Percentiles rank a stretch among this genome's conserved stretches.
Conservation (phyloP, 2,329 filamentous ascomycete species). For the Aspergillus sp. region DNA sequence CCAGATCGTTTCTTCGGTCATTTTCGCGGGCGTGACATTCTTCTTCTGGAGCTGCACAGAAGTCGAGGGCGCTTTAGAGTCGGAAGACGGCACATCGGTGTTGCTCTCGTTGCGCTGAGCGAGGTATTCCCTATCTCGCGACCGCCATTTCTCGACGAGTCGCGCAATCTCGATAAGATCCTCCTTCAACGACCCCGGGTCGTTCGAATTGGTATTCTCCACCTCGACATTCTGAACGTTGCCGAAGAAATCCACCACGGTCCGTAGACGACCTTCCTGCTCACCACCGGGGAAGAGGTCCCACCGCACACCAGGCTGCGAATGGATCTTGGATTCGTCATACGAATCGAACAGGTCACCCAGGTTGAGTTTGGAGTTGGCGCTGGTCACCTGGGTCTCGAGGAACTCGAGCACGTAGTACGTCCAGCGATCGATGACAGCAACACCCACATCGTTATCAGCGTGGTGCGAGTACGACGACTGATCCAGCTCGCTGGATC, state of each 20-base stretch:
- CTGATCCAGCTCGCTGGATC: slow-evolving; percentile 93
- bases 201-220: slow-evolving; percentile 60
- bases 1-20: slow-evolving; percentile 65
- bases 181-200: slow-evolving; percentile 55
- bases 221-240: slow-evolving; percentile 98
- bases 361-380: slow-evolving; percentile 82
- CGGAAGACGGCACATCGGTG: slow-evolving; percentile 4
- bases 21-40: slow-evolving; percentile 54
- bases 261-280: slow-evolving; percentile 69
- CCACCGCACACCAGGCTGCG: slow-evolving; percentile 85
- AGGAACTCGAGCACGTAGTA: slow-evolving; percentile 98
- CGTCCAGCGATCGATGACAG: slow-evolving; percentile 97
- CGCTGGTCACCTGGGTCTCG: slow-evolving; percentile 82
- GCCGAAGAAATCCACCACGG: slow-evolving; percentile 96
- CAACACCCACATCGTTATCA: slow-evolving; percentile 95
- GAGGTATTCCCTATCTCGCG: slow-evolving; percentile 35
- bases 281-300: slow-evolving; percentile 91
- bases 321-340: slow-evolving; percentile 92
- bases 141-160: slow-evolving; percentile 55
- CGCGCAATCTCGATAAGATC: slow-evolving; percentile 72
- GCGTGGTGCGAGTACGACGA: slow-evolving; percentile 97
- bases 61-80: slow-evolving; percentile 1
- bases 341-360: slow-evolving; percentile 96
- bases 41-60: slow-evolving; percentile 31
- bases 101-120: slow-evolving; percentile 24